Evolutionary conservation across 495 filamentous ascomycete genomes (phyloP), one percentile per base, ranked within the genome.

Genomic region (Clohesyomyces aquaticus): DNA sequence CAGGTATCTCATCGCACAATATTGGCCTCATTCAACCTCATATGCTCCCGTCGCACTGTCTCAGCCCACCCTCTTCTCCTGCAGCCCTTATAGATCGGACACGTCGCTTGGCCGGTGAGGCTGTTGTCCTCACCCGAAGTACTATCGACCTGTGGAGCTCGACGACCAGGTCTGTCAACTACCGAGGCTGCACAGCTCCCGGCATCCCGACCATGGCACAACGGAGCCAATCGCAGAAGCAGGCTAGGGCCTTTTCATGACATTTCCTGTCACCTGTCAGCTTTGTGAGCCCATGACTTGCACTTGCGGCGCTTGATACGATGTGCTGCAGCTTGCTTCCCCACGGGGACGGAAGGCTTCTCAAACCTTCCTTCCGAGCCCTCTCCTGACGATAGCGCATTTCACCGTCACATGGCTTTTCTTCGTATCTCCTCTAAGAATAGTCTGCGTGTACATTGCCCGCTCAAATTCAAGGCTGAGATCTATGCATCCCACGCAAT

Each of bases 21-120:
- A 19, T 19, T 12, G 22, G 6, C 21, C 26, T 29, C 23, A 14
- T 22, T 3, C 16, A 52, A 26, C 4, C 25, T 22, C 43, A 22
- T 32, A 52, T 52, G 4, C 14, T 29, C 32, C 32, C 32, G 32
- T 29, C 18, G 3, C 23, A 52, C 3, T 16, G 6, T 32, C 22
- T 52, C 22, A 4, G 3, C 29, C 29, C 11, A 12, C 38, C 9
- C 4, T 22, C 23, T 22, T 27, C 19, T 22, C 14, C n/a, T 48
- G 35, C 21, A 14, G 14, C 43, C 43, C 25, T 8, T 18, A 48
- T 58, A 58, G 4, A 58, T 58, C 47, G 55, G 47, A 35, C 3
- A 41, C 19, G 23, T 47, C 55, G 23, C 42, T 48, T 48, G 6
- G 8, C 43, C 55, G 55, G 38, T 46, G 21, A 45, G 23, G 6